These are phyloP conservation scores for Euphorbia tirucalli DNA, from an alignment of 345 rosid species.

Conservation along the genomic window DNA sequence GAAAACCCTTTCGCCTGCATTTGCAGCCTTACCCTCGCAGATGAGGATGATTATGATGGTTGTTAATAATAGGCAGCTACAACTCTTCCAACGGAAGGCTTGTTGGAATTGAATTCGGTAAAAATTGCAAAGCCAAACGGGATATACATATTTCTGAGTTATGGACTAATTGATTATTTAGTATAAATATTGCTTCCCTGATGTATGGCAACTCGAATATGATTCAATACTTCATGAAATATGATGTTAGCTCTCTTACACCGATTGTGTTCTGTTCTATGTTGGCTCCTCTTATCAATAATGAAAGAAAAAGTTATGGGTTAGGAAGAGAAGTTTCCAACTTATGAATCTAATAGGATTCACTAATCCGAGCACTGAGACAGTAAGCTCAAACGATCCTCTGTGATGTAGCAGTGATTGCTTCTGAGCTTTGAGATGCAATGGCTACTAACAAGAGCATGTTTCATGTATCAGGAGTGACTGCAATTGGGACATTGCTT, in stretches of 20 bases:
- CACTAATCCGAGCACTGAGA: not conserved
- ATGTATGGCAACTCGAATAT: not conserved
- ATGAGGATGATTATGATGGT: no score
- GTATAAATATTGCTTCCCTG: not conserved
- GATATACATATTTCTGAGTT: constrained; percentile 1
- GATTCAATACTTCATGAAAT: not conserved
- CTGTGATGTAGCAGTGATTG: constrained; percentile 5
- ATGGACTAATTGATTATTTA: not conserved
- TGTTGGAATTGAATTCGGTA: not conserved
- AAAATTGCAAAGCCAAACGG: not conserved
- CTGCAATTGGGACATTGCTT: no score
- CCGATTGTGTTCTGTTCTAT: not conserved
- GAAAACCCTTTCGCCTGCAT: constrained; percentile 10
- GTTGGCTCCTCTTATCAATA: not conserved
- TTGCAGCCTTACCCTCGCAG: constrained; percentile 19
- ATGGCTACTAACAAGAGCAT: constrained; percentile 34
- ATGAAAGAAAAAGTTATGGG: not conserved
- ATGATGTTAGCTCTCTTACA: not conserved
- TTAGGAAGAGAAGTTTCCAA: not conserved
- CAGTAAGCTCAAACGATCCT: not conserved
- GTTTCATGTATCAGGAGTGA: no score
- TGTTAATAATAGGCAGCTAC: constrained; percentile 16
- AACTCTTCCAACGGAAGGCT: not conserved
- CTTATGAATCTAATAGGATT: not conserved
- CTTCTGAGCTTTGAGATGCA: constrained; percentile 16